Evolutionary conservation across 73 alveolate species (phyloP).

Genomic region (Tetrahymena thermophila): DNA sequence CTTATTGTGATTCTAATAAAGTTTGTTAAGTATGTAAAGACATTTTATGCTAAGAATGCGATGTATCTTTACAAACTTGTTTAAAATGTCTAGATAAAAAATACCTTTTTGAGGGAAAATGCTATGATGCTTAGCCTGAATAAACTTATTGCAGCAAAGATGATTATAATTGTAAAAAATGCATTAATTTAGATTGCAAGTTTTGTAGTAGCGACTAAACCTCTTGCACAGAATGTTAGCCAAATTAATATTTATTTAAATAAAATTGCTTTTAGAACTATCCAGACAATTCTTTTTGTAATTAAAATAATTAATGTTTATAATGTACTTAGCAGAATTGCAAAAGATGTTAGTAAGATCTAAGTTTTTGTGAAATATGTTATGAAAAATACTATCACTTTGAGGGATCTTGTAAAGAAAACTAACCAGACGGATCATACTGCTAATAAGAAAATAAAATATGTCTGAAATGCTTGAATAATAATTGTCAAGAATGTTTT

Average conservation of each 20-base stretch:
- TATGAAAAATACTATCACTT: background rate
- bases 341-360: background rate
- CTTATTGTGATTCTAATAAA: background rate
- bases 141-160: no score
- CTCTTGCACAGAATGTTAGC: background rate
- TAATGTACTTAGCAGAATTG: background rate
- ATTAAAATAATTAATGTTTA: background rate
- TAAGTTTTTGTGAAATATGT: background rate
- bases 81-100: no score
- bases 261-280: background rate
- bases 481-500: background rate
- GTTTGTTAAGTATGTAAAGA: background rate
- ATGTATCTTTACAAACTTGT: background rate
- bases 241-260: background rate
- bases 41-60: background rate
- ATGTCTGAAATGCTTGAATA: background rate
- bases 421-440: background rate
- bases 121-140: no score
- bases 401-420: background rate
- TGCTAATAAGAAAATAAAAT: background rate
- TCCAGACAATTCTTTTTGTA: background rate
- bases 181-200: no score
- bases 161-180: no score
- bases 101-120: no score
- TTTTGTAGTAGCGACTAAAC: background rate